Conservation (phyloP, 2,329 filamentous ascomycete genomes). For the Cladophialophora carrionii region DNA sequence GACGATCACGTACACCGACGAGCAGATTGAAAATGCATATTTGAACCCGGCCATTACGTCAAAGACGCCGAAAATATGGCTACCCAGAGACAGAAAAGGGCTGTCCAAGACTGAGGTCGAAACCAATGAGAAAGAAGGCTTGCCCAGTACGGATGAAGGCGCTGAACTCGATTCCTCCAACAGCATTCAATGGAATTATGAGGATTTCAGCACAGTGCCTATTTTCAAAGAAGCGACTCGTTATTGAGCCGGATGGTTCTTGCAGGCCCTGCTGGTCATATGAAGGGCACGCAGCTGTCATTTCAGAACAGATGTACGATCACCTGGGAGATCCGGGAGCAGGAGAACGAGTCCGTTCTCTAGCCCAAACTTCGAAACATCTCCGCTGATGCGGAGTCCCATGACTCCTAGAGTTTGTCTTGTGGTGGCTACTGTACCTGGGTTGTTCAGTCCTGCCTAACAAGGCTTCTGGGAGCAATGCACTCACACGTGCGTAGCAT, state of each 20-base stretch:
- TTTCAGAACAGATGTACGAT: background rate
- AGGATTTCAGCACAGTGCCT: constrained; percentile 44
- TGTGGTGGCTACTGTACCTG: constrained; percentile 1
- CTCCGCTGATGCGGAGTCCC: background rate
- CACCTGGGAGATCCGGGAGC: background rate
- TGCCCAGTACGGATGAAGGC: constrained; percentile 78
- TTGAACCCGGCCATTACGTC: constrained; percentile 70
- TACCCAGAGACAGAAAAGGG: constrained; percentile 73
- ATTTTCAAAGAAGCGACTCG: constrained; percentile 37
- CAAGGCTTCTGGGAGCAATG: background rate
- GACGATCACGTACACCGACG: constrained; percentile 69
- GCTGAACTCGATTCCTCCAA: constrained; percentile 71
- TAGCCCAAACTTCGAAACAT: background rate
- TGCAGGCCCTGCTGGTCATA: background rate
- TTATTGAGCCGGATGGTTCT: constrained; percentile 23
- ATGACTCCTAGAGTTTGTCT: background rate
- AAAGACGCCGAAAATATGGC: constrained; percentile 72
- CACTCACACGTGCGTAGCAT: background rate
- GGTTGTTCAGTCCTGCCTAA: background rate
- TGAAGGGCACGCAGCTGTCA: background rate
- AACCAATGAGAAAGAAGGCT: constrained; percentile 71
- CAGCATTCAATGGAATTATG: constrained; percentile 62
- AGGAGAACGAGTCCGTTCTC: background rate
- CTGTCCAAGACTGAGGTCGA: constrained; percentile 78
- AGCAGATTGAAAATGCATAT: constrained; percentile 69